Evolutionary conservation across 2,329 filamentous ascomycete species (phyloP).

Genomic region (Aspergillus pseudoviridinutans): DNA sequence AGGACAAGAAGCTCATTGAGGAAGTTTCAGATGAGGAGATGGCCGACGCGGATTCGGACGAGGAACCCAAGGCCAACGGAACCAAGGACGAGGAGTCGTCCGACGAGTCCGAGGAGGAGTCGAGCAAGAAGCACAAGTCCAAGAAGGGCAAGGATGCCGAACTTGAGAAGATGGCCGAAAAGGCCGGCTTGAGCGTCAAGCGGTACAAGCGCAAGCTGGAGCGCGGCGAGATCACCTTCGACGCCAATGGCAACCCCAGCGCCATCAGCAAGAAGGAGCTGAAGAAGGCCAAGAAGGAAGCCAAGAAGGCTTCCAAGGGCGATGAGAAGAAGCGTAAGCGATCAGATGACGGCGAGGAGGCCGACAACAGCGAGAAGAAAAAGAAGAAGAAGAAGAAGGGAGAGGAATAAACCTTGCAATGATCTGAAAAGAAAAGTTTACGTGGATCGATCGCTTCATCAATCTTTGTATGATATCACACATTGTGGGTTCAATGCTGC

Average conservation of each 20-base stretch:
- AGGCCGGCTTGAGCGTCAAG: conserved; percentile 66
- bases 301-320: conserved; percentile 52
- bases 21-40: conserved; percentile 45
- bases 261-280: conserved; percentile 71
- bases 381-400: conserved; percentile 59
- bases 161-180: conserved; percentile 58
- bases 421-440: conserved; percentile 16
- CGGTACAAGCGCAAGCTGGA: conserved; percentile 78
- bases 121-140: conserved; percentile 28
- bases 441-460: conserved; percentile 21
- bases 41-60: conserved; percentile 37
- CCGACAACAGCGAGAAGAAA: conserved; percentile 42
- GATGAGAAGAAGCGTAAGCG: conserved; percentile 71
- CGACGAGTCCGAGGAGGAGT: conserved; percentile 28
- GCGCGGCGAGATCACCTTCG: conserved; percentile 67
- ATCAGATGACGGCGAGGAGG: conserved; percentile 55
- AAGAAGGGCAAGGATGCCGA: conserved; percentile 48
- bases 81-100: conserved; percentile 22
- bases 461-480: conserved; percentile 44
- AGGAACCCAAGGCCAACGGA: conserved; percentile 23
- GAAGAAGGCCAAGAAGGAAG: conserved; percentile 67
- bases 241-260: conserved; percentile 61
- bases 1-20: conserved; percentile 46
- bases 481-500: conserved; percentile 25
- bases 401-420: conserved; percentile 42